These are phyloP conservation scores for Pisolithus thermaeus DNA, from an alignment of 1,284 basidiomycete genomes.

Conservation along the genomic window DNA sequence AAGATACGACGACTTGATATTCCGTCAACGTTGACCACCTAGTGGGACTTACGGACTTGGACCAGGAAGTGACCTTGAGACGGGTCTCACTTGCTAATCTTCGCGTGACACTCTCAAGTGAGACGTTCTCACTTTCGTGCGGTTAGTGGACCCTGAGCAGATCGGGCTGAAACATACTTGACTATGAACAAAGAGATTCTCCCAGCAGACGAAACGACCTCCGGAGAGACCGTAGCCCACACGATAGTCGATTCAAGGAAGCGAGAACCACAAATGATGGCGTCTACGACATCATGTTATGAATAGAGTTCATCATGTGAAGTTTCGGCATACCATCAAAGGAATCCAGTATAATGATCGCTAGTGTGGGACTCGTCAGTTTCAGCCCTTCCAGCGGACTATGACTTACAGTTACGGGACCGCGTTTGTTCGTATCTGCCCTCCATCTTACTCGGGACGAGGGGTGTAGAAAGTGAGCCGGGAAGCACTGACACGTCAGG, in stretches of 20 bases:
- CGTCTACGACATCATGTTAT: slow-evolving; percentile 13
- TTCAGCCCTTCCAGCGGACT: background rate
- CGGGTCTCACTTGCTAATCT: slow-evolving; percentile 14
- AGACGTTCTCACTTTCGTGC: slow-evolving; percentile 10
- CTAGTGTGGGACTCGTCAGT: slow-evolving; percentile 9
- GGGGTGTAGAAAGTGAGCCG: background rate
- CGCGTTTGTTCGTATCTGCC: slow-evolving; percentile 17
- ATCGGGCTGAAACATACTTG: slow-evolving; percentile 12
- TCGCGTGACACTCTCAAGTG: slow-evolving; percentile 13
- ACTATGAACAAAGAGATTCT: slow-evolving; percentile 17
- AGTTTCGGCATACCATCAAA: slow-evolving; percentile 15
- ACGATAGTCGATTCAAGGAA: slow-evolving; percentile 19
- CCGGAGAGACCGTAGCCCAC: background rate
- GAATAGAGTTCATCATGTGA: background rate
- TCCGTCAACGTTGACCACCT: slow-evolving; percentile 27
- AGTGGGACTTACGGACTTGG: slow-evolving; percentile 12
- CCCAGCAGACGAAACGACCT: slow-evolving; percentile 1
- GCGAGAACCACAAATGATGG: slow-evolving; percentile 13
- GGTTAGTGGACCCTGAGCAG: slow-evolving; percentile 4
- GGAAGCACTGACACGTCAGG: background rate
- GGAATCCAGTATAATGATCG: slow-evolving; percentile 15
- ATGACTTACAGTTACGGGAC: slow-evolving; percentile 19
- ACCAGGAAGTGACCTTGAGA: slow-evolving; percentile 20
- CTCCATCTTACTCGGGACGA: slow-evolving; percentile 6
- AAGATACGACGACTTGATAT: slow-evolving; percentile 34